Evolutionary conservation across 768 basidiomycete species (phyloP), one percentile per base, ranked within the genome.

Genomic region (Leccinum obscurum): DNA sequence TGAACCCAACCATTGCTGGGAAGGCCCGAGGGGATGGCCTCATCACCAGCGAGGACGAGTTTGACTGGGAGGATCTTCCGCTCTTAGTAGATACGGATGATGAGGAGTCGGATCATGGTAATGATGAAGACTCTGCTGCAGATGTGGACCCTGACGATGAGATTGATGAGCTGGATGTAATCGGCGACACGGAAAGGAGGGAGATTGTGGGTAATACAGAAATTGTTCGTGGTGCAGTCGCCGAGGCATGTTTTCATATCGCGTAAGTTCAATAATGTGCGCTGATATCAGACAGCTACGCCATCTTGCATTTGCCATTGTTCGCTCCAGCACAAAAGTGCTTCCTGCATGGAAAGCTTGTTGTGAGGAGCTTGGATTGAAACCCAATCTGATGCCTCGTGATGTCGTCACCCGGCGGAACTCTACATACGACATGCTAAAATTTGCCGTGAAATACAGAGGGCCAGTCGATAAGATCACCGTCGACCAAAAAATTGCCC

Each of bases 331-430:
- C 6, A 37, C 48, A 22, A 49, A 15, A 3, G 7, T 7, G 14
- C 30, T 52, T 4, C 32, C 51, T 20, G 32, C 51, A 10, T 52
- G 51, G 30, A 4, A 30, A 4, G 8, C 7, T 3, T 13, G 11
- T 17, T 55, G 54, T 6, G 28, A 11, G 2, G 17, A 50, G 15
- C 4, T 32, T 10, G 0, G 10, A 1, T 5, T 56, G 2, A 20
- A 37, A 11, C 13, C n/a, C 30, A 60, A 51, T 2, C 22, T 58
- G 5, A 58, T 58, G 1, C 57, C 50, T 2, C 51, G 14, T 15
- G 57, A 52, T 34, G 30, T 58, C 14, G 28, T 17, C 4, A 58
- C 57, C 0, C 28, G 6, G 3, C 53, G 57, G 57, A 58, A 58
- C 41, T 58, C 51, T 1, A 52, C 51, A 1, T 32, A 58, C 8